Percentiles rank a stretch among this genome's conserved stretches.
Conservation (phyloP, 108 stramenopile genomes). For the Aurantiochytrium sp. region DNA sequence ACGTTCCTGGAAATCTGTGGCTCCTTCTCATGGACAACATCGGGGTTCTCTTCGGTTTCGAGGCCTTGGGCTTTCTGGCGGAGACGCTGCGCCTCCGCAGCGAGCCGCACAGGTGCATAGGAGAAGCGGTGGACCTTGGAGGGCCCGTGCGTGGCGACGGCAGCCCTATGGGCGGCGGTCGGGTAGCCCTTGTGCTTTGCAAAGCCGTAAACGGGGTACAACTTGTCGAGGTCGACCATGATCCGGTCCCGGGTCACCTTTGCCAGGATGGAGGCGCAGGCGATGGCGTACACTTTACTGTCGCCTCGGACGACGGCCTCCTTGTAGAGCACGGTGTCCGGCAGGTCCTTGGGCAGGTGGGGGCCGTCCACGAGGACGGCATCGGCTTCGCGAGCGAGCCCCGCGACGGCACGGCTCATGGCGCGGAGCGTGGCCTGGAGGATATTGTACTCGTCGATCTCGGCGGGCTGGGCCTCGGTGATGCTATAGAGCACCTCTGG, state of each 20-base stretch:
- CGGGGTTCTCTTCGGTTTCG: no score
- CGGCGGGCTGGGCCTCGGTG: slow-evolving; percentile 66
- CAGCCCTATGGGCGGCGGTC: slow-evolving; percentile 70
- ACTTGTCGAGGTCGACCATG: slow-evolving; percentile 78
- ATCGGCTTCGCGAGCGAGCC: slow-evolving; percentile 37
- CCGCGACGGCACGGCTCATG: slow-evolving; percentile 70
- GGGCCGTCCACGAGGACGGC: slow-evolving; percentile 47
- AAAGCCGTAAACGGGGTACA: slow-evolving; percentile 78
- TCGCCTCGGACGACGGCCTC: slow-evolving; percentile 81
- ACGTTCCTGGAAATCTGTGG: no score
- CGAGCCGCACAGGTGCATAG: slow-evolving; percentile 69
- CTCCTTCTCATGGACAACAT: no score
- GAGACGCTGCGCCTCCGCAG: background rate
- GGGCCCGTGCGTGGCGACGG: slow-evolving; percentile 63
- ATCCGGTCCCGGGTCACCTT: slow-evolving; percentile 92
- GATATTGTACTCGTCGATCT: slow-evolving; percentile 97
- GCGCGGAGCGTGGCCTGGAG: slow-evolving; percentile 85
- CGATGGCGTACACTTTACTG: slow-evolving; percentile 75
- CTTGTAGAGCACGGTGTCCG: background rate
- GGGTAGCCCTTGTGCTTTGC: slow-evolving; percentile 92
- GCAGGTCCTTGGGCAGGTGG: slow-evolving; percentile 37
- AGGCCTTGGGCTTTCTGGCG: background rate
- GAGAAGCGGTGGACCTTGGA: slow-evolving; percentile 79
- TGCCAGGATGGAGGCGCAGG: slow-evolving; percentile 88
- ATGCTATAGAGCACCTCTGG: slow-evolving; percentile 73